phyloP scores from a whole-genome alignment of 2,329 filamentous ascomycete genomes.

The Fusarium succisae region DNA sequence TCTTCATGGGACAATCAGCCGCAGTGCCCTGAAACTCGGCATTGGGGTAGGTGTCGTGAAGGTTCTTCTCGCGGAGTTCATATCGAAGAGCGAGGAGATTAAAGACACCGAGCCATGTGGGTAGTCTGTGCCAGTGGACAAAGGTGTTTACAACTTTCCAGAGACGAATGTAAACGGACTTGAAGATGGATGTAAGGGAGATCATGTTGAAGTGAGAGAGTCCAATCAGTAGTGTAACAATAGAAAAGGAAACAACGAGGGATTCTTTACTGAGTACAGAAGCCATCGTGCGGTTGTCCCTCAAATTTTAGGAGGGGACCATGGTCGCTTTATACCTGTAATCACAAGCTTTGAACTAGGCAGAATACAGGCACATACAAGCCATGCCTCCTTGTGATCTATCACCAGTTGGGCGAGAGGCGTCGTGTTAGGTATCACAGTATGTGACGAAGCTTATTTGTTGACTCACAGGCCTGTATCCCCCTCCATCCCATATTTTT shows the following conservation, averaged over 20 bases:
- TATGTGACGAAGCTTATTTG: neutral
- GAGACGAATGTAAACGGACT: conserved; percentile 9
- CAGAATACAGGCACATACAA: neutral
- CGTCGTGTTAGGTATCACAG: neutral
- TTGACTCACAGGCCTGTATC: too few relatives aligned
- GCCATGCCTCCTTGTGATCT: neutral
- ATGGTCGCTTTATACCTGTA: neutral
- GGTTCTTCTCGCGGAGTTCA: conserved; percentile 20
- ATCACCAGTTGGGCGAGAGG: neutral
- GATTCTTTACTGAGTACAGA: neutral
- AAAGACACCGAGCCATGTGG: conserved; percentile 20
- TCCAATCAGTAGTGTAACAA: neutral
- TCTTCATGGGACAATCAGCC: neutral
- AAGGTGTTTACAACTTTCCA: conserved; percentile 14
- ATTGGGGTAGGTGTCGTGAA: conserved; percentile 18
- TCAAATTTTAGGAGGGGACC: neutral
- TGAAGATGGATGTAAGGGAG: neutral
- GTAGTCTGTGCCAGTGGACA: conserved; percentile 20
- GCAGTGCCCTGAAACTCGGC: conserved; percentile 2
- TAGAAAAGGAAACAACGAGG: neutral
- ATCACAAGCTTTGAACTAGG: neutral
- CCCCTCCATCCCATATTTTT: neutral
- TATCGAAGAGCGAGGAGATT: conserved; percentile 26
- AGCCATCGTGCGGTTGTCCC: neutral
- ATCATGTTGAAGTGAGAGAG: neutral